Evolutionary conservation across 139 green algal species (phyloP).

Genomic region (Chlorella sp.): DNA sequence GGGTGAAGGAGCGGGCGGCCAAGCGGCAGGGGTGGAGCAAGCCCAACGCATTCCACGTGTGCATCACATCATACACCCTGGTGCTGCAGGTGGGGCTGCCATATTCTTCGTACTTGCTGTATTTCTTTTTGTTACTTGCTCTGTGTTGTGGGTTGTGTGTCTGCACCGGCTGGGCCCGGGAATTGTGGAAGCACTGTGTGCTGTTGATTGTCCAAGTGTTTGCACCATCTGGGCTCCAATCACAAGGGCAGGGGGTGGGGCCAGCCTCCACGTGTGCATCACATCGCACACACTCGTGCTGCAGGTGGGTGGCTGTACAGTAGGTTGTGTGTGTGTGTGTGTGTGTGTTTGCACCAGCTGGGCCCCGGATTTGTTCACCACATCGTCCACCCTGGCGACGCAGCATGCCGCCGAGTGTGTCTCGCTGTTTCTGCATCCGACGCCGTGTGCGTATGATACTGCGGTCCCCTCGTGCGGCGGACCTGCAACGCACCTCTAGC

Average conservation of each 20-base stretch:
- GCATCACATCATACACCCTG: conserved; percentile 98
- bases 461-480: too few relatives aligned
- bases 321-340: too few relatives aligned
- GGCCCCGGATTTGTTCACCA: too few relatives aligned
- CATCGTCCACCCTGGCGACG: too few relatives aligned
- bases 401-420: too few relatives aligned
- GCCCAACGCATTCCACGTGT: conserved; percentile 98
- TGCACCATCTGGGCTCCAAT: too few relatives aligned
- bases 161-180: background rate
- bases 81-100: conserved; percentile 77
- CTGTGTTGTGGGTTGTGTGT: background rate
- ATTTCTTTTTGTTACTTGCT: background rate
- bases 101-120: background rate
- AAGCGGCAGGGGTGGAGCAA: conserved; percentile 98
- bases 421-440: too few relatives aligned
- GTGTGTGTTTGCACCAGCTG: background rate
- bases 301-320: conserved; percentile 58
- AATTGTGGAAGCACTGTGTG: too few relatives aligned
- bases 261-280: conserved; percentile 99
- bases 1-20: conserved; percentile 87
- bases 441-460: too few relatives aligned
- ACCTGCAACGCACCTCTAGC: too few relatives aligned
- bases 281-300: conserved; percentile 97
- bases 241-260: conserved; percentile 97
- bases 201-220: too few relatives aligned